Base-by-base conservation (phyloP, 208 protist genomes). In the Naegleria fowleri region DNA sequence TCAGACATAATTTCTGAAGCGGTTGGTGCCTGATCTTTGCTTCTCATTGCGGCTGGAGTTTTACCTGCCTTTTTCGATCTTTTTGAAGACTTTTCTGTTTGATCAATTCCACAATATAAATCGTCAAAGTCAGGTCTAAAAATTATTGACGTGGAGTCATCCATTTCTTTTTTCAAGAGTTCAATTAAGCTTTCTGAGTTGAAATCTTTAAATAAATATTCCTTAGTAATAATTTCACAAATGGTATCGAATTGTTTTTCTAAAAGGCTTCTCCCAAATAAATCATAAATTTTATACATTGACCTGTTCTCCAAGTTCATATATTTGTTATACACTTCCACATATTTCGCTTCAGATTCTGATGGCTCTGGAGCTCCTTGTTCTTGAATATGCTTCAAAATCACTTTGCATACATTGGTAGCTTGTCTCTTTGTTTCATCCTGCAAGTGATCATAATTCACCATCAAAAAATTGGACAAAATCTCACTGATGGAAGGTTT, bases 71-170 rank as follows among this genome's bases (percentile, higher is more conserved):
- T 79, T 79, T 79, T 79, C 4, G 55, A 67, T 29, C 19, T 15
- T 9, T 79, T 79, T 36, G 29, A 36, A 36, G 9, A n/a, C 29
- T 79, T 79, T 79, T 29, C 29, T 36, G 67, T 36, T 36, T 79
- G 16, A 79, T 79, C 67, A 13, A 79, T 25, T 36, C 67, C 67
- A 79, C 6, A 79, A n/a, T 79, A 79, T 33, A 79, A 33, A 79
- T 79, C 67, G n/a, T 79, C 67, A 79, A 79, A 79, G n/a, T 79
- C 67, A 36, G 16, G 29, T 79, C 67, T 79, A 33, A 79, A 79
- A 36, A 79, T 79, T 29, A 79, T 79, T 36, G 67, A 79, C 9
- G 67, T 79, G 7, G 67, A 36, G 25, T 79, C 67, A 36, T 25
- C 67, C 7, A 79, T 36, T 79, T 79, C 67, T 33, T 79, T 79